These are phyloP conservation scores for Mortierella sp. DNA, from an alignment of 371 early-diverging fungal genomes.

Conservation along the genomic window DNA sequence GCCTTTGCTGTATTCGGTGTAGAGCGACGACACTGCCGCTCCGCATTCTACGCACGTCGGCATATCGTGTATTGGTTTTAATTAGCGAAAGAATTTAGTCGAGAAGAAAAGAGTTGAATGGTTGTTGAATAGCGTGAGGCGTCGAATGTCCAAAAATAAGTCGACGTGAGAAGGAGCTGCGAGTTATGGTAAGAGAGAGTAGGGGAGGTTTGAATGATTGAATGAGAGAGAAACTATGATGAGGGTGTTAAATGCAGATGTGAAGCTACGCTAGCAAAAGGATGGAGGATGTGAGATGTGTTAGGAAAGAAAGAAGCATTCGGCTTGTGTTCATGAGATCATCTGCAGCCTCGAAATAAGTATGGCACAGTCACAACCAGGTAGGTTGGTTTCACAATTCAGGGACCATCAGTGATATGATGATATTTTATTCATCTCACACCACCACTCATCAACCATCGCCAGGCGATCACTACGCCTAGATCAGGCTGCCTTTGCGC, in stretches of 20 bases:
- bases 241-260: not conserved
- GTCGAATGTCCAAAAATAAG: not conserved
- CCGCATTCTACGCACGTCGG: slow-evolving; percentile 93
- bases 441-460: not conserved
- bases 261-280: not conserved
- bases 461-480: slow-evolving; percentile 62
- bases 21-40: slow-evolving; percentile 78
- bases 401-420: not conserved
- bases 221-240: not conserved
- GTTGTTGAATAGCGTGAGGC: not conserved
- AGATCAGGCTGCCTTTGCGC: slow-evolving; percentile 89
- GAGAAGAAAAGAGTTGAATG: not conserved
- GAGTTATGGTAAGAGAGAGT: not conserved
- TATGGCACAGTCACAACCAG: too few species aligned
- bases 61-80: slow-evolving; percentile 49
- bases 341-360: not conserved
- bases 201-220: not conserved
- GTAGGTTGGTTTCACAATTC: not conserved
- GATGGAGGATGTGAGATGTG: not conserved
- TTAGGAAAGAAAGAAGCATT: not conserved
- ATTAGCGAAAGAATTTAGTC: not conserved
- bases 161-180: not conserved
- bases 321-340: not conserved
- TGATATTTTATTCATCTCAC: not conserved
- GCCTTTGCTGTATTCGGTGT: slow-evolving; percentile 90